These are phyloP conservation scores for Pichia nakasei DNA, from an alignment of 805 yeast species.

Conservation along the genomic window DNA sequence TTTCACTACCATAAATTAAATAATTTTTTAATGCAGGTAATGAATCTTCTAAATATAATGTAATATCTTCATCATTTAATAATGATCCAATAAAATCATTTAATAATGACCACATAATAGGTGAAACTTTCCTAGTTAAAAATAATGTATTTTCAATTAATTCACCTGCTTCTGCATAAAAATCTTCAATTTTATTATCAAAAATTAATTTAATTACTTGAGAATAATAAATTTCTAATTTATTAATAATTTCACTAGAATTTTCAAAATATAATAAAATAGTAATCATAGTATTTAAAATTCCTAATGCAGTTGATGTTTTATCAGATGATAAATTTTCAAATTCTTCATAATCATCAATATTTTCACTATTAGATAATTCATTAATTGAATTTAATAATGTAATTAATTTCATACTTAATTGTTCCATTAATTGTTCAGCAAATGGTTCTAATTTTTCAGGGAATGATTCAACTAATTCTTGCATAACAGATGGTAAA, in stretches of 20 bases:
- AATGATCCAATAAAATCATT: constrained; percentile 34
- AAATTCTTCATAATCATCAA: constrained; percentile 54
- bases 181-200: constrained; percentile 60
- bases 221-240: constrained; percentile 62
- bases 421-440: constrained; percentile 45
- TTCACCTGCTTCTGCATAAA: constrained; percentile 74
- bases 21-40: constrained; percentile 67
- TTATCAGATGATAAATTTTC: constrained; percentile 52
- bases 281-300: constrained; percentile 79
- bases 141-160: constrained; percentile 70
- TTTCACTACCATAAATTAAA: constrained; percentile 46
- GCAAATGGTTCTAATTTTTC: constrained; percentile 92
- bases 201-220: constrained; percentile 70
- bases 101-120: constrained; percentile 68
- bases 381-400: constrained; percentile 66
- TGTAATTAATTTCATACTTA: constrained; percentile 68
- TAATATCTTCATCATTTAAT: constrained; percentile 41
- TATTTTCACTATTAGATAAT: constrained; percentile 32
- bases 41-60: constrained; percentile 67
- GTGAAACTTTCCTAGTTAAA: constrained; percentile 50
- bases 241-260: constrained; percentile 56
- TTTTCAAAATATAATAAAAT: constrained; percentile 82
- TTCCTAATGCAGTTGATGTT: constrained; percentile 78
- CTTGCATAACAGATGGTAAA: constrained; percentile 87
- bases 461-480: constrained; percentile 81